Evolutionary conservation across 768 basidiomycete genomes (phyloP), one percentile per base, ranked within the genome.

Genomic region (Neoboletus magnificus): DNA sequence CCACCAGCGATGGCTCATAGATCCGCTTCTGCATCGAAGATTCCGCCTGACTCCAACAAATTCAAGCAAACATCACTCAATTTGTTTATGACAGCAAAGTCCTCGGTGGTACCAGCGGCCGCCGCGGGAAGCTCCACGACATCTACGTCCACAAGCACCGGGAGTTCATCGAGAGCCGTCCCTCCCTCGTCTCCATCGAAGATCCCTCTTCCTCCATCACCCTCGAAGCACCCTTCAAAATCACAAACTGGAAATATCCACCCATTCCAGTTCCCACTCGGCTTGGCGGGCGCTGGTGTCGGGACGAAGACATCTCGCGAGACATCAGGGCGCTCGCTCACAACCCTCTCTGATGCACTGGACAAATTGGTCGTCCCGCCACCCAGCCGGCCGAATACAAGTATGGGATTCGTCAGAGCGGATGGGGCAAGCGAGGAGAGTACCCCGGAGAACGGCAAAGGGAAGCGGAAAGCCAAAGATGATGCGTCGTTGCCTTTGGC

Each of bases 321-420:
- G 25, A 36, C 50, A 6, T 47, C 61, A 0, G 61, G 63, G 12
- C 62, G 82, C 5, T 81, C 85, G 0, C 68, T 91, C n/a, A 82
- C 82, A 5, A 86, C 79, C 91, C 15, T 82, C 85, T 10, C 78
- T 33, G 11, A 77, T 57, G 89, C 89, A 3, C 71, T 91, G 27
- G 84, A 89, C 64, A 87, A 84, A 63, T 75, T 91, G n/a, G 76
- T 78, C 27, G 79, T 81, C 67, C 87, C 84, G 0, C 79, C 84
- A 2, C 88, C 86, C 4, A 77, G 76, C 23, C 69, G 87, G 40
- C 87, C 89, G 1, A 87, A 79, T 51, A 87, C 87, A 3, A 87
- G 83, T 53, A 70, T 89, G 74, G 89, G 86, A 32, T 87, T 89
- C 66, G 79, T 81, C 50, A 63, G 62, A 5, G 47, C 41, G 15